phyloP scores from a whole-genome alignment of 202 grass and related monocot genomes.

The Dendrocalamus latiflorus region DNA sequence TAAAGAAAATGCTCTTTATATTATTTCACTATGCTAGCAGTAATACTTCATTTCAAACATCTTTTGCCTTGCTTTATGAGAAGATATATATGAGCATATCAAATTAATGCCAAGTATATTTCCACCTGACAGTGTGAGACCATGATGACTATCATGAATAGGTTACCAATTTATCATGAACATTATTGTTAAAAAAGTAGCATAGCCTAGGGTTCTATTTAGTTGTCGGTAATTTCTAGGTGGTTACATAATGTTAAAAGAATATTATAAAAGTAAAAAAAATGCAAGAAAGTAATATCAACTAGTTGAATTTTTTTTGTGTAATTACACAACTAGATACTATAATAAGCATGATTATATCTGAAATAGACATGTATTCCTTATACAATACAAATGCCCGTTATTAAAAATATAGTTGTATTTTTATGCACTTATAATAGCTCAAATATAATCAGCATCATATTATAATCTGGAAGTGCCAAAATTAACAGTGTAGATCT shows the following conservation, averaged over 20 bases:
- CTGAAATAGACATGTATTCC: background rate
- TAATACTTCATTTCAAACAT: background rate
- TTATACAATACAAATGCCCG: background rate
- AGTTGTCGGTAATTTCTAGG: background rate
- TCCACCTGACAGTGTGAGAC: background rate
- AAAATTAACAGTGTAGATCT: background rate
- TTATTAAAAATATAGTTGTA: background rate
- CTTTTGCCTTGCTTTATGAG: background rate
- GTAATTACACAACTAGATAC: background rate
- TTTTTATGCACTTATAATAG: background rate
- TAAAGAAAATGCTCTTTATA: background rate
- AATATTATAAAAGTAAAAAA: background rate
- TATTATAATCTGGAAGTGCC: accelerated
- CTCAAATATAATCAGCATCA: background rate
- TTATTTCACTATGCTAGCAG: background rate
- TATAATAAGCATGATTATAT: background rate
- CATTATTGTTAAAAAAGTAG: background rate
- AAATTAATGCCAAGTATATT: background rate
- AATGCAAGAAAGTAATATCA: background rate
- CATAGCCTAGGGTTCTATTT: background rate
- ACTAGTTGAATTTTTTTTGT: background rate
- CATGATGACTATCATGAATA: background rate
- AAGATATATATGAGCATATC: background rate
- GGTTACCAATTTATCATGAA: background rate
- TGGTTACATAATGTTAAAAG: background rate